Evolutionary conservation across 352 stramenopile species (phyloP).

Genomic region (Peronosclerospora sorghi): DNA sequence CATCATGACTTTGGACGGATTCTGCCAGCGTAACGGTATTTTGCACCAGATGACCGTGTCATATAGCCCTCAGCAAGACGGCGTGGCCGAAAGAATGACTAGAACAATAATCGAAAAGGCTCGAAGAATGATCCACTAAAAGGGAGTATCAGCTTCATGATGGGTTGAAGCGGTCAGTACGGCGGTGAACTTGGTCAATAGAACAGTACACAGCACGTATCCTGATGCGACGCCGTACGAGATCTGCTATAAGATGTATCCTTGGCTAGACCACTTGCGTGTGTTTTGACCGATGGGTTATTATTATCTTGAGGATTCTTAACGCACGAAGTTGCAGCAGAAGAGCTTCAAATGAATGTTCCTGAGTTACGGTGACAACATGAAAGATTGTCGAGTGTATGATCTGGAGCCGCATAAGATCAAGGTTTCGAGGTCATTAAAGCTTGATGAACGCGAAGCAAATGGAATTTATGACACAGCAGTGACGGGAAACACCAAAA

Average conservation of each 20-base stretch:
- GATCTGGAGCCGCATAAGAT: conserved; percentile 9
- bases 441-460: conserved; percentile 12
- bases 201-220: too few species aligned
- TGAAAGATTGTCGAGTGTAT: conserved; percentile 13
- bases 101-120: not conserved
- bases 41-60: conserved; percentile 3
- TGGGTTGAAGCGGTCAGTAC: conserved; percentile 24
- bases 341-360: conserved; percentile 19
- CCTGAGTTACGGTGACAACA: conserved; percentile 9
- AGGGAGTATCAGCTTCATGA: conserved; percentile 10
- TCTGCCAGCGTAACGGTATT: not conserved
- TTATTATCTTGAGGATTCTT: conserved; percentile 9
- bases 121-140: conserved; percentile 21
- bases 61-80: conserved; percentile 9
- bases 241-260: conserved; percentile 8
- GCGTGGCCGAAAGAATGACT: conserved; percentile 9
- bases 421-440: conserved; percentile 7
- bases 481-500: too few species aligned
- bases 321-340: conserved; percentile 15
- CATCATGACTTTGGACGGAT: conserved; percentile 3
- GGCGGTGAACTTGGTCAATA: conserved; percentile 9
- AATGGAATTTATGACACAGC: not conserved
- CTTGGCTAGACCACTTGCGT: conserved; percentile 6
- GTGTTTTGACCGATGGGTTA: conserved; percentile 19
- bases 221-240: conserved; percentile 12